Conservation (phyloP, 208 protist species). For the Leishmania martiniquensis region DNA sequence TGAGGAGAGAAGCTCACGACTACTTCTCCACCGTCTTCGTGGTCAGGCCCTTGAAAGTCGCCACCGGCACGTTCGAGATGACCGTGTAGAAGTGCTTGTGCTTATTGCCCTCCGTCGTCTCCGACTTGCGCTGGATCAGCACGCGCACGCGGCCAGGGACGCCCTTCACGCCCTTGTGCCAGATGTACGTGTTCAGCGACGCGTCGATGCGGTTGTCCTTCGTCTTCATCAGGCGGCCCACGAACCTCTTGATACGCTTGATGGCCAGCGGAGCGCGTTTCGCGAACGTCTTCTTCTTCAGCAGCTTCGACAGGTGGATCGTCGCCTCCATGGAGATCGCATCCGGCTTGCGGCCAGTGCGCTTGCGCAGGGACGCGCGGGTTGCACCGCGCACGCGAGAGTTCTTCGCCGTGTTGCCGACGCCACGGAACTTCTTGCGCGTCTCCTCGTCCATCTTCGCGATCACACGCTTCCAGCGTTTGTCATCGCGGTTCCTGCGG, state of each 20-base stretch:
- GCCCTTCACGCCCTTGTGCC: constrained; percentile 96
- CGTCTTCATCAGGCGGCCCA: constrained; percentile 96
- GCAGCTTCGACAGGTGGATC: constrained; percentile 97
- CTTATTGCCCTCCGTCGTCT: constrained; percentile 82
- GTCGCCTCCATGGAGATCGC: constrained; percentile 96
- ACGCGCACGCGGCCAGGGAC: constrained; percentile 96
- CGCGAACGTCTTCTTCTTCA: constrained; percentile 97
- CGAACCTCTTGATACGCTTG: constrained; percentile 96
- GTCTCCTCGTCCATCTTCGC: constrained; percentile 88
- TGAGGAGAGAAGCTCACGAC: neutral
- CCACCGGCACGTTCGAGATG: constrained; percentile 87
- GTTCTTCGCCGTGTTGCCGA: constrained; percentile 88
- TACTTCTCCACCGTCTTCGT: constrained; percentile 83
- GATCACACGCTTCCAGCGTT: constrained; percentile 89
- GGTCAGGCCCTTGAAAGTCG: constrained; percentile 86
- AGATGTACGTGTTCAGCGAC: constrained; percentile 97
- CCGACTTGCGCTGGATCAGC: constrained; percentile 87
- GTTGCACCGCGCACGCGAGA: constrained; percentile 84
- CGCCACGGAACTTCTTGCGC: constrained; percentile 85
- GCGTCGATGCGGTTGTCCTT: constrained; percentile 97
- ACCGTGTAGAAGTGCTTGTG: constrained; percentile 92
- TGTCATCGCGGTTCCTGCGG: constrained; percentile 88
- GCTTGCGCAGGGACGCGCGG: constrained; percentile 83
- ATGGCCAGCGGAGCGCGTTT: constrained; percentile 96
- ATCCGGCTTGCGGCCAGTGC: constrained; percentile 84